Base-by-base conservation (phyloP, 2,329 filamentous ascomycete species). In the Periconia sp. region DNA sequence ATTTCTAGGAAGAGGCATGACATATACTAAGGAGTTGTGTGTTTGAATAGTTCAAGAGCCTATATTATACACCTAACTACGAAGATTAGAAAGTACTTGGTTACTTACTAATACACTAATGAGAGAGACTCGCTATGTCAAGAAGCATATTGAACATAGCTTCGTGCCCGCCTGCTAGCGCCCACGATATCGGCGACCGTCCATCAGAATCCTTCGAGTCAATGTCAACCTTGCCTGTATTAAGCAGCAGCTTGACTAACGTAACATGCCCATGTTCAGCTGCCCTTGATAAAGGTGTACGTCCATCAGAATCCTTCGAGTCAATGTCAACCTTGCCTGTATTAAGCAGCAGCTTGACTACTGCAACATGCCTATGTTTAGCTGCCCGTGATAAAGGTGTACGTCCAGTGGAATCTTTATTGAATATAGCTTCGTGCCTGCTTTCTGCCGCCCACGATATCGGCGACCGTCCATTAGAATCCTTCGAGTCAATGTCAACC, bases 331-430 rank as follows among this genome's bases (percentile, higher is more conserved):
- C 16, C 5, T 16, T 16, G 5, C 32, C 36, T 13, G 4, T 37
- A 1, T 29, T 16, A 2, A 48, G 25, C 22, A 47, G 40, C 22
- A 47, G 15, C 15, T 29, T 38, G 3, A 39, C 33, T 13, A 47
- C 22, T 12, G 25, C 28, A 15, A 39, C 41, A 28, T 39, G 24
- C 15, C 34, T 26, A n/a, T 24, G 12, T 12, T 25, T 15, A 1
- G 17, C 32, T n/a, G 36, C 38, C 12, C 15, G 29, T 25, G 9
- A 32, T n/a, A 46, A 29, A 21, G 43, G 43, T 17, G 43, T 45
- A 4, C 31, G 29, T 32, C 18, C 36, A 18, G 13, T 35, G 5
- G 24, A 25, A n/a, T 25, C 23, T 25, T 25, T n/a, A n/a, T n/a
- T n/a, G 5, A n/a, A 4, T 12, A 5, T 5, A 29, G 12, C 12